phyloP scores from a whole-genome alignment of 2,329 filamentous ascomycete genomes.

The Harringtonia lauricola region DNA sequence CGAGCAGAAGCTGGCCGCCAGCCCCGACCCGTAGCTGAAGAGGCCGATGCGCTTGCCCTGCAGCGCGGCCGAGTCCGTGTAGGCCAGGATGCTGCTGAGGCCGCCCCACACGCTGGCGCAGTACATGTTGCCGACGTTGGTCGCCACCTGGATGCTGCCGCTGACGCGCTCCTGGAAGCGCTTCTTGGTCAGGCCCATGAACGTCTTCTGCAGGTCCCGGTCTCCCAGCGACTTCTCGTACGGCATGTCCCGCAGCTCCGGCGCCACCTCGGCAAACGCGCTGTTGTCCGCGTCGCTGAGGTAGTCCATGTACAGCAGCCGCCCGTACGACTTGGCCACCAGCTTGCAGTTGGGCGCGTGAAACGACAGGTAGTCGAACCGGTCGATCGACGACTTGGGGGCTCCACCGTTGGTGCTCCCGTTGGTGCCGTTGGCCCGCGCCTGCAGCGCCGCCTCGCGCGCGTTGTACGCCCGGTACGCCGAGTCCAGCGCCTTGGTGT shows the following conservation, averaged over 20 bases:
- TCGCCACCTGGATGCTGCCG: slow-evolving; percentile 64
- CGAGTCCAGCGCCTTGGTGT: slow-evolving; percentile 67
- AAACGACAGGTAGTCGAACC: slow-evolving; percentile 77
- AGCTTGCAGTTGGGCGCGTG: slow-evolving; percentile 82
- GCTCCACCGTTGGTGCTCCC: slow-evolving; percentile 41
- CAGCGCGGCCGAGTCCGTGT: slow-evolving; percentile 50
- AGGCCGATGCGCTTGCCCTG: slow-evolving; percentile 63
- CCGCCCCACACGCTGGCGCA: slow-evolving; percentile 66
- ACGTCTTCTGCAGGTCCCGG: slow-evolving; percentile 78
- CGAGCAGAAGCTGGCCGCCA: slow-evolving; percentile 61
- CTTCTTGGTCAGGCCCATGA: slow-evolving; percentile 78
- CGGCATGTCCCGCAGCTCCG: slow-evolving; percentile 66
- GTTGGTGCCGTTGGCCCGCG: slow-evolving; percentile 34
- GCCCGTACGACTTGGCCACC: slow-evolving; percentile 74
- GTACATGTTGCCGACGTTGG: slow-evolving; percentile 63
- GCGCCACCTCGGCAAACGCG: slow-evolving; percentile 62
- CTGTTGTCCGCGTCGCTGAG: slow-evolving; percentile 56
- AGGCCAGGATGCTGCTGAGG: slow-evolving; percentile 56
- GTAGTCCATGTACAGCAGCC: slow-evolving; percentile 80
- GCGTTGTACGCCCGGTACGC: slow-evolving; percentile 74
- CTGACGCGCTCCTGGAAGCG: slow-evolving; percentile 67
- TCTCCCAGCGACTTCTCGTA: slow-evolving; percentile 71
- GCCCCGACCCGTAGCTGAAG: slow-evolving; percentile 71
- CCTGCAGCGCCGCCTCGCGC: slow-evolving; percentile 49
- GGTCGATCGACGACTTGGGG: slow-evolving; percentile 56